Conservation (phyloP, 2,329 filamentous ascomycete species). For the Cryphonectria naterciae region DNA sequence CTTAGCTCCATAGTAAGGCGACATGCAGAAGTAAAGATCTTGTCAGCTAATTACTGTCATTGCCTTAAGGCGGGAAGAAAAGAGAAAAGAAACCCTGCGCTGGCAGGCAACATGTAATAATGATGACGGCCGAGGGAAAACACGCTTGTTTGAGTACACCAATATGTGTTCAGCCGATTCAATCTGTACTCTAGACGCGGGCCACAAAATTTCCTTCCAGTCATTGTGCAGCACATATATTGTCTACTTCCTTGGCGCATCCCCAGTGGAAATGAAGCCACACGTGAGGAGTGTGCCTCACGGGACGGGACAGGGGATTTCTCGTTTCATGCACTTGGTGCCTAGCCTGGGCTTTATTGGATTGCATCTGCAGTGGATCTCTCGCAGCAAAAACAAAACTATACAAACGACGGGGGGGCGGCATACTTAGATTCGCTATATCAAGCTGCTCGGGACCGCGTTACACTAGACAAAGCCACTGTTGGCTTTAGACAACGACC, state of each 20-base stretch:
- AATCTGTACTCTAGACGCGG: not conserved
- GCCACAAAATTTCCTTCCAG: not conserved
- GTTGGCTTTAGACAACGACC: not conserved
- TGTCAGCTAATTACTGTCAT: not conserved
- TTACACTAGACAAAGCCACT: not conserved
- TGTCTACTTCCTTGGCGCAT: not conserved
- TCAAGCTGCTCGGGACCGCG: not conserved
- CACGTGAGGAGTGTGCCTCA: not conserved
- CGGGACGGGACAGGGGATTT: not conserved
- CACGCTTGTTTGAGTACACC: not conserved
- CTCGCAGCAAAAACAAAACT: not conserved
- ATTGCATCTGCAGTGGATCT: not conserved
- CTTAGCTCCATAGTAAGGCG: not conserved
- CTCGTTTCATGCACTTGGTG: not conserved
- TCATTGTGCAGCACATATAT: not conserved
- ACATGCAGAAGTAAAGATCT: constrained; percentile 15
- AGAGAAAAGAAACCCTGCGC: not conserved
- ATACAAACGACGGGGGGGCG: not conserved
- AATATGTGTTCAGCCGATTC: not conserved
- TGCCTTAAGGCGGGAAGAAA: not conserved
- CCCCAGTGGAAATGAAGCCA: not conserved
- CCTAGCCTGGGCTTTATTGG: not conserved
- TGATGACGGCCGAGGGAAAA: not conserved
- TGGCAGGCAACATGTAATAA: not conserved
- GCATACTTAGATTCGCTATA: not conserved